Evolutionary conservation across 352 stramenopile species (phyloP).

Genomic region (Phytophthora litchii): DNA sequence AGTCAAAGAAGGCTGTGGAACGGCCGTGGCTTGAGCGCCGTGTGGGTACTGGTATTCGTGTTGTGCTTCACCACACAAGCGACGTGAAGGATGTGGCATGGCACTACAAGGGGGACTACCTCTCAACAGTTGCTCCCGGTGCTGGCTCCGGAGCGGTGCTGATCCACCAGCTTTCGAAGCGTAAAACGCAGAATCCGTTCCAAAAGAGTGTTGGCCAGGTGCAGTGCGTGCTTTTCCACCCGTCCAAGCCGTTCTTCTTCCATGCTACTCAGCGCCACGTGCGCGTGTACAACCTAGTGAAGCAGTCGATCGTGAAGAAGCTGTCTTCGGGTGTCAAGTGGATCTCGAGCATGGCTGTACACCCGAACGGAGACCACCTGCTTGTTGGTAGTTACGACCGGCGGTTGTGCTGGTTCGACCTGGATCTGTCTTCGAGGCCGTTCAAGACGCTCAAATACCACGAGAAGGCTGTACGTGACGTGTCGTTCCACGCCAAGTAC

Average conservation of each 20-base stretch:
- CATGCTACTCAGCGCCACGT: constrained; percentile 99
- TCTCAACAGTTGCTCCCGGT: constrained; percentile 93
- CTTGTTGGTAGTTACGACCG: constrained; percentile 98
- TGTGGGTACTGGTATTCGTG: constrained; percentile 77
- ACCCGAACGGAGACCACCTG: constrained; percentile 98
- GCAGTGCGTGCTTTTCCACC: constrained; percentile 98
- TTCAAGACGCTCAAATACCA: constrained; percentile 99
- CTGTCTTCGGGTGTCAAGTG: constrained; percentile 98
- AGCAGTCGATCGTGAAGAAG: constrained; percentile 98
- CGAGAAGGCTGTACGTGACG: constrained; percentile 95
- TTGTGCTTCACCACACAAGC: constrained; percentile 88
- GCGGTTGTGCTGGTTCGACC: constrained; percentile 99
- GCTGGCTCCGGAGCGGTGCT: constrained; percentile 92
- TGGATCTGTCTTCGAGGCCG: constrained; percentile 97
- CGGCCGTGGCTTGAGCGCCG: constrained; percentile 78
- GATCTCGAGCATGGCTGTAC: constrained; percentile 98
- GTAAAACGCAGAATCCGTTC: constrained; percentile 97
- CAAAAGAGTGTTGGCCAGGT: constrained; percentile 93
- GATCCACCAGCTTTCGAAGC: constrained; percentile 99
- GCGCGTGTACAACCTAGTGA: constrained; percentile 98
- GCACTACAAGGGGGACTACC: constrained; percentile 99
- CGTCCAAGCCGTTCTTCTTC: constrained; percentile 99
- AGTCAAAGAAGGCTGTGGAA: constrained; percentile 46
- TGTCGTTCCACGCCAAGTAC: constrained; percentile 96
- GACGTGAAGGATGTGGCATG: constrained; percentile 95